These are phyloP conservation scores for Tritrichomonas foetus DNA, from an alignment of 208 protist genomes.

Conservation along the genomic window DNA sequence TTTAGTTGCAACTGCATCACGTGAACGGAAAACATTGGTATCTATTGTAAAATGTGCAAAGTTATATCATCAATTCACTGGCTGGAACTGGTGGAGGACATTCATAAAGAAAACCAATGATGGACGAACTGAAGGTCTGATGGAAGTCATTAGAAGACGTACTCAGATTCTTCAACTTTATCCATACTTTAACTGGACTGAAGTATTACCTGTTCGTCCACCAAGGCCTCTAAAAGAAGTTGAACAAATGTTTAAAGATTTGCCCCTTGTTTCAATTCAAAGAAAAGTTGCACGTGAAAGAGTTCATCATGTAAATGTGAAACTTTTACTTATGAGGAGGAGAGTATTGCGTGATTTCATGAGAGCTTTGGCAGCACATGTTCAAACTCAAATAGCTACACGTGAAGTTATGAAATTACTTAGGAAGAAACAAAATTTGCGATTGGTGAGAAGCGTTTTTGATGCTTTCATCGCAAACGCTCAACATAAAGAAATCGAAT, in stretches of 20 bases:
- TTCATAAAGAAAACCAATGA: background rate
- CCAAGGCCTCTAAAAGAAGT: constrained; percentile 29
- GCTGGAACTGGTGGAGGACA: background rate
- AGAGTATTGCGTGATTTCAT: constrained; percentile 15
- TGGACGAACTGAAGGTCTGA: background rate
- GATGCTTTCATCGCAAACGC: background rate
- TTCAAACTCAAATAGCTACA: background rate
- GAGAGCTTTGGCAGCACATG: background rate
- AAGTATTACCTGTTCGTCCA: background rate
- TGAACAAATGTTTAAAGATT: background rate
- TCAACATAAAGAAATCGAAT: background rate
- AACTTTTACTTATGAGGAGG: background rate
- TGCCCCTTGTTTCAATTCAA: background rate
- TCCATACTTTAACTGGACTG: background rate
- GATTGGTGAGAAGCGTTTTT: background rate
- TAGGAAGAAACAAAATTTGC: background rate
- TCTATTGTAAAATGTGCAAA: background rate
- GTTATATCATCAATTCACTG: background rate
- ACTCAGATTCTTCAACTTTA: background rate
- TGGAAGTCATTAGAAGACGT: background rate
- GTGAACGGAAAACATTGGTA: background rate
- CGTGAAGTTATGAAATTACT: background rate
- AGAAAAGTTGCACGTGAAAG: background rate
- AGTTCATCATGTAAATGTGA: constrained; percentile 8
- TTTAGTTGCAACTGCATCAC: background rate